A percentile compares a stretch with the other conserved stretches of the same genome.
Evolutionary conservation across 73 alveolate genomes (phyloP).

Genomic region (Effrenium voratum): DNA sequence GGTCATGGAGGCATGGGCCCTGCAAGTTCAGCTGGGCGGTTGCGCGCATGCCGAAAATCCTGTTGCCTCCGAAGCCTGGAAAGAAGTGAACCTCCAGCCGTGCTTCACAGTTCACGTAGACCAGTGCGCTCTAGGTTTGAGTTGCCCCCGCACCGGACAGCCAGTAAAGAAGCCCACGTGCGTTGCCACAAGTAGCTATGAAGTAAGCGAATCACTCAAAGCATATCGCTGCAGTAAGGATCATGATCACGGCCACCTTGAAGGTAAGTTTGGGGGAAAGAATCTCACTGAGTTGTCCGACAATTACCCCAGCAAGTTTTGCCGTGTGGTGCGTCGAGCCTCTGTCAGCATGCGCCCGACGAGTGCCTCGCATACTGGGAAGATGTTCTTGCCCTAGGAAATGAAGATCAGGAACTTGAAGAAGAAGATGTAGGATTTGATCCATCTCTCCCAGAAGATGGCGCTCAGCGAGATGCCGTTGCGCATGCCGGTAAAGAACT

Average conservation of each 20-base stretch:
- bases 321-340: not conserved
- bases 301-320: not conserved
- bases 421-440: not conserved
- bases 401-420: not conserved
- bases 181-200: not conserved
- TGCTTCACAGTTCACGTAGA: not conserved
- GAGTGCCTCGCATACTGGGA: not conserved
- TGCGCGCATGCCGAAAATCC: not conserved
- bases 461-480: not conserved
- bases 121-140: not conserved
- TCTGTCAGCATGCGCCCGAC: not conserved
- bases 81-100: not conserved
- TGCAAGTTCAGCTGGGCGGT: not conserved
- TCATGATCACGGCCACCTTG: not conserved
- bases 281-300: not conserved
- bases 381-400: not conserved
- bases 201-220: not conserved
- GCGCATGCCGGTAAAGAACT: no score
- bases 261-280: not conserved
- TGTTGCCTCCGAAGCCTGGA: not conserved
- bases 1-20: not conserved
- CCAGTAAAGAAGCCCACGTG: not conserved
- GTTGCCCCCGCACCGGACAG: not conserved
- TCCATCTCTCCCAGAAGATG: not conserved
- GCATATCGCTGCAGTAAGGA: not conserved